Evolutionary conservation across 1,284 basidiomycete species (phyloP).

Genomic region (Cryptococcus maquisensis): DNA sequence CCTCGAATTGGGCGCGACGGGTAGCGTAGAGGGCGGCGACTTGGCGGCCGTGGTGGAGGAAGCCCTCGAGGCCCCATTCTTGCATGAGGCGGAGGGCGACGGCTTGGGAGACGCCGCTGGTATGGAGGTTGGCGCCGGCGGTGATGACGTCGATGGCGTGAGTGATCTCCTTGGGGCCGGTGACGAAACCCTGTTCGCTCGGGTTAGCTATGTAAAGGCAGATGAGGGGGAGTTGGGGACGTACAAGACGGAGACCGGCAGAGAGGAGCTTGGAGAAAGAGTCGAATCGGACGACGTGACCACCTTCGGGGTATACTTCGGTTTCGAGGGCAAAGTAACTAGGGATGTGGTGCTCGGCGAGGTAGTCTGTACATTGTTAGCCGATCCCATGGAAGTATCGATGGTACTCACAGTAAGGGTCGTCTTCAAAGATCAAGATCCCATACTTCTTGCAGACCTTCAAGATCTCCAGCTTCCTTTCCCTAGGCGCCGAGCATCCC

Average conservation of each 20-base stretch:
- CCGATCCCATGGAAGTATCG: conserved; percentile 25
- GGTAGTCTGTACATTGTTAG: conserved; percentile 53
- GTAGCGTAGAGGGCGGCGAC: conserved; percentile 75
- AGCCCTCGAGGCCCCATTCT: conserved; percentile 70
- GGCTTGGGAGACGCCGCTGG: conserved; percentile 70
- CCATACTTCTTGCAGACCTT: conserved; percentile 68
- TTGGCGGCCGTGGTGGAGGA: conserved; percentile 64
- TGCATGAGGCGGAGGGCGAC: conserved; percentile 66
- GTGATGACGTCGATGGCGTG: conserved; percentile 66
- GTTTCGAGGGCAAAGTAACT: conserved; percentile 76
- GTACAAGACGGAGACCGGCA: conserved; percentile 55
- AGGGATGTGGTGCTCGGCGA: conserved; percentile 56
- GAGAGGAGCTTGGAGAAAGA: conserved; percentile 84
- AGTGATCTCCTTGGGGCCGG: conserved; percentile 70
- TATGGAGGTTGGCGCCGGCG: conserved; percentile 64
- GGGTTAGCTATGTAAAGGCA: background rate
- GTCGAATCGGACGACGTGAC: conserved; percentile 80
- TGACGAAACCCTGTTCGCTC: conserved; percentile 61
- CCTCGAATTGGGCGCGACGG: conserved; percentile 74
- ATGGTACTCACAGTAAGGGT: conserved; percentile 60
- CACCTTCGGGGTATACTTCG: conserved; percentile 52
- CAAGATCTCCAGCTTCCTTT: conserved; percentile 74
- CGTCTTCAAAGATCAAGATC: conserved; percentile 82
- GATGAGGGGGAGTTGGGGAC: conserved; percentile 2
- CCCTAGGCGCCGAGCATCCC: conserved; percentile 67